Evolutionary conservation across 2,329 filamentous ascomycete species (phyloP).

Genomic region (Claviceps sp.): DNA sequence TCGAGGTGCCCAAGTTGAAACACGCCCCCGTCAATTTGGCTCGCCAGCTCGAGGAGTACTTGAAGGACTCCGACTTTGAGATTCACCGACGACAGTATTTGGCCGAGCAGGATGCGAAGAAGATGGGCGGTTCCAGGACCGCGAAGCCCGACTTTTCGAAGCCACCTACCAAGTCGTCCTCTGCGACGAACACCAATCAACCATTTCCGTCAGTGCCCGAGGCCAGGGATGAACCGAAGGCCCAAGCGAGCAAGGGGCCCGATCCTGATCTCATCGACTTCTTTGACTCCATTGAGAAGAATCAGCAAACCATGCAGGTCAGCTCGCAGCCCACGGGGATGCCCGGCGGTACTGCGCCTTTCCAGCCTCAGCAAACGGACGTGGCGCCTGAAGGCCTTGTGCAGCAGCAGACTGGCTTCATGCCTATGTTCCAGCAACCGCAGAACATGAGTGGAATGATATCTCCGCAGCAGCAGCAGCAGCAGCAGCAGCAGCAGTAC

Average conservation of each 20-base stretch:
- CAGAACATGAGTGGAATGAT: slow-evolving; percentile 13
- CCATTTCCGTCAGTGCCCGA: slow-evolving; percentile 26
- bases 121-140: slow-evolving; percentile 29
- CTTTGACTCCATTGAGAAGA: slow-evolving; percentile 85
- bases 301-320: slow-evolving; percentile 57
- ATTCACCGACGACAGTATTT: slow-evolving; percentile 84
- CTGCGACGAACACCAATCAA: slow-evolving; percentile 24
- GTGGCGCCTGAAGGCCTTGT: slow-evolving; percentile 14
- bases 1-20: slow-evolving; percentile 94
- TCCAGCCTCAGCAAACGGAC: slow-evolving; percentile 24
- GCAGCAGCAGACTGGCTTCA: slow-evolving; percentile 15
- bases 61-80: slow-evolving; percentile 91
- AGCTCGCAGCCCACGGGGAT: slow-evolving; percentile 21
- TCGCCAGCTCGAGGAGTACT: slow-evolving; percentile 81
- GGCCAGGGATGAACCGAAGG: slow-evolving; percentile 25
- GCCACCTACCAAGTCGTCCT: slow-evolving; percentile 13
- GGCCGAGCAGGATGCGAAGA: slow-evolving; percentile 66
- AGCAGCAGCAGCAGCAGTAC: not conserved
- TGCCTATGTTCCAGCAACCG: slow-evolving; percentile 17
- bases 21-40: slow-evolving; percentile 89
- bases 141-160: slow-evolving; percentile 23
- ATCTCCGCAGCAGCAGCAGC: slow-evolving; percentile 16
- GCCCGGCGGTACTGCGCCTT: slow-evolving; percentile 22
- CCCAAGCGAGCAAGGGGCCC: slow-evolving; percentile 44
- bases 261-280: slow-evolving; percentile 82